Evolutionary conservation across 2,329 filamentous ascomycete species (phyloP).

Genomic region (Aaosphaeria pasadenensis): DNA sequence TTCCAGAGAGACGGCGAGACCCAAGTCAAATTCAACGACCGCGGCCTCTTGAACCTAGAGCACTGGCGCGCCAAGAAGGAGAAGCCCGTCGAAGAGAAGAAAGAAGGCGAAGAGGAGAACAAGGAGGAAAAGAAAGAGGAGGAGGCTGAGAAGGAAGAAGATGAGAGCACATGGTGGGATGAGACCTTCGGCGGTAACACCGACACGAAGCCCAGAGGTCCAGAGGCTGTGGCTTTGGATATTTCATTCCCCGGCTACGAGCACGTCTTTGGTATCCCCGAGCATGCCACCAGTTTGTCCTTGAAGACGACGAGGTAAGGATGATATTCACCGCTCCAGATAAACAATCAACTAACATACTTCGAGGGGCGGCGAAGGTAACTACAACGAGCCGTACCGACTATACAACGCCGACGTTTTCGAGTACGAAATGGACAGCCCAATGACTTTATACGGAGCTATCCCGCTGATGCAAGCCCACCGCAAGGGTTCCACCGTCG

Average conservation of each 20-base stretch:
- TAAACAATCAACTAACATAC: not conserved
- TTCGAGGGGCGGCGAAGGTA: conserved; percentile 69
- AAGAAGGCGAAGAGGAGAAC: conserved; percentile 38
- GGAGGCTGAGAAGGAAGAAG: conserved; percentile 49
- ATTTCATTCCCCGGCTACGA: conserved; percentile 90
- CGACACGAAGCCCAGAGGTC: conserved; percentile 90
- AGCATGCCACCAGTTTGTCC: conserved; percentile 84
- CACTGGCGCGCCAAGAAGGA: conserved; percentile 92
- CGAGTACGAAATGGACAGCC: conserved; percentile 94
- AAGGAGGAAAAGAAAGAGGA: conserved; percentile 43
- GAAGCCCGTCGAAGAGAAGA: conserved; percentile 45
- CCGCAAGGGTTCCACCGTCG: conserved; percentile 87
- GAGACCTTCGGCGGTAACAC: conserved; percentile 94
- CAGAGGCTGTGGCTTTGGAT: conserved; percentile 87
- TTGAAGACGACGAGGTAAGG: conserved; percentile 76
- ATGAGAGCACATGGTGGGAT: conserved; percentile 97
- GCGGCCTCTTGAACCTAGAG: conserved; percentile 88
- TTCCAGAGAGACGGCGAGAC: conserved; percentile 80
- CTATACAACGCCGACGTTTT: conserved; percentile 97
- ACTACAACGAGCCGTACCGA: conserved; percentile 85
- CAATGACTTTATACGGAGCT: conserved; percentile 96
- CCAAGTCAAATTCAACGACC: conserved; percentile 85
- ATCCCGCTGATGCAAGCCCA: conserved; percentile 99
- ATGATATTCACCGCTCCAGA: not conserved
- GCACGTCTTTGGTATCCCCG: conserved; percentile 90